Evolutionary conservation across 2,329 filamentous ascomycete genomes (phyloP).

Genomic region (Ploettnerulaceae sp.): DNA sequence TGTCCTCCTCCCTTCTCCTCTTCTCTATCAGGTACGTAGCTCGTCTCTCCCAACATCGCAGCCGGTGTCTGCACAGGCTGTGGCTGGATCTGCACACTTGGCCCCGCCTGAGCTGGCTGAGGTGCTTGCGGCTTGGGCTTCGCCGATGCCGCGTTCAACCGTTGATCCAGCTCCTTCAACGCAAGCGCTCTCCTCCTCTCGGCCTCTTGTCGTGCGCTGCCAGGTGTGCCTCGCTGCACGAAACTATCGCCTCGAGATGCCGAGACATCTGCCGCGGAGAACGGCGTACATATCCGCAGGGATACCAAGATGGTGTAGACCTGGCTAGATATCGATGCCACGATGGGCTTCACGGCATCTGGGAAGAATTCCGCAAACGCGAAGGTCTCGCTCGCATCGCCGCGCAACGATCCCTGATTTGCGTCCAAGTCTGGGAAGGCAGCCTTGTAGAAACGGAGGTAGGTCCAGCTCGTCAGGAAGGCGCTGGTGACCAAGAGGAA

Average conservation of each 20-base stretch:
- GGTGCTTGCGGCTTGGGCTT: conserved; percentile 38
- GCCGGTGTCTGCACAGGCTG: conserved; percentile 51
- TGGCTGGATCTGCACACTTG: conserved; percentile 53
- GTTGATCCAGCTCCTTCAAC: conserved; percentile 85
- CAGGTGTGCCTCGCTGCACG: conserved; percentile 50
- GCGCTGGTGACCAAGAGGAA: conserved; percentile 75
- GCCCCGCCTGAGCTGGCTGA: conserved; percentile 42
- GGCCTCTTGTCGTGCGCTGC: conserved; percentile 80
- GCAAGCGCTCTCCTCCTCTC: conserved; percentile 85
- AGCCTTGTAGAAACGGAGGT: conserved; percentile 89
- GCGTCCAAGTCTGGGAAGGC: conserved; percentile 65
- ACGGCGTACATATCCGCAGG: conserved; percentile 75
- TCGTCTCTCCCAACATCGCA: conserved; percentile 63
- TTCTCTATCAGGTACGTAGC: conserved; percentile 62
- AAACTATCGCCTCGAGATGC: conserved; percentile 64
- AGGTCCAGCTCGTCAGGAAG: conserved; percentile 87
- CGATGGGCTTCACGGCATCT: conserved; percentile 69
- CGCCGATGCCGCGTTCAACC: conserved; percentile 67
- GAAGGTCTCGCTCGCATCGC: conserved; percentile 94
- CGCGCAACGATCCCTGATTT: conserved; percentile 62
- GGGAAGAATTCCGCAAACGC: conserved; percentile 96
- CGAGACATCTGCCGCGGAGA: conserved; percentile 74
- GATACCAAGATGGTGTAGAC: conserved; percentile 72
- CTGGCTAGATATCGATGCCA: conserved; percentile 67
- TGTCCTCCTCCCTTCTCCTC: conserved; percentile 20